Conservation (phyloP, 805 yeast genomes). For the Candida ortonii region DNA sequence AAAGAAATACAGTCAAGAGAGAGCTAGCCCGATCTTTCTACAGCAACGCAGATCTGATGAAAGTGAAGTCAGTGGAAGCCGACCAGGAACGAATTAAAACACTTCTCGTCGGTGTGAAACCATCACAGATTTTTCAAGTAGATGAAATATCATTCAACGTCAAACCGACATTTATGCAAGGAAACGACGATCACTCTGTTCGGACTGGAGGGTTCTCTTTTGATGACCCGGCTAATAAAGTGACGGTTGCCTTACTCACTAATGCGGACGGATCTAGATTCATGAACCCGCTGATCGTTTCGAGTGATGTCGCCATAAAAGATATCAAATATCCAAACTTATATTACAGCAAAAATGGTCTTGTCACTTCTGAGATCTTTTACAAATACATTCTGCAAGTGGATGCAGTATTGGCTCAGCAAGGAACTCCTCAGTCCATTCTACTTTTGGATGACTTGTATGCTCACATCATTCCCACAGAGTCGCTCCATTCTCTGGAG, state of each 20-base stretch:
- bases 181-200: conserved; percentile 7
- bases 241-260: conserved; percentile 27
- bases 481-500: conserved; percentile 27
- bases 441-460: conserved; percentile 34
- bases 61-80: conserved; percentile 14
- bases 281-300: conserved; percentile 30
- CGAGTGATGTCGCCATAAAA: conserved; percentile 17
- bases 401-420: conserved; percentile 12
- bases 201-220: conserved; percentile 12
- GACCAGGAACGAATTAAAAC: conserved; percentile 27
- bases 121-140: conserved; percentile 34
- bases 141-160: conserved; percentile 34
- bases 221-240: conserved; percentile 16
- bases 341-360: conserved; percentile 23
- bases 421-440: conserved; percentile 17
- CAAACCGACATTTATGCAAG: conserved; percentile 21
- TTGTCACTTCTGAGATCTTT: conserved; percentile 28
- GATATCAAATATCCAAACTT: conserved; percentile 13
- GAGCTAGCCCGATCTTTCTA: conserved; percentile 29
- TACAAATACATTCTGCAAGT: conserved; percentile 23
- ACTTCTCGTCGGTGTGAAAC: conserved; percentile 16
- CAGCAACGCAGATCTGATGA: conserved; percentile 14
- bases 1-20: conserved; percentile 27
- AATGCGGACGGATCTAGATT: conserved; percentile 30
- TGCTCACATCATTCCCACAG: conserved; percentile 36